Evolutionary conservation across 768 basidiomycete species (phyloP).

Genomic region (Auricularia sp.): DNA sequence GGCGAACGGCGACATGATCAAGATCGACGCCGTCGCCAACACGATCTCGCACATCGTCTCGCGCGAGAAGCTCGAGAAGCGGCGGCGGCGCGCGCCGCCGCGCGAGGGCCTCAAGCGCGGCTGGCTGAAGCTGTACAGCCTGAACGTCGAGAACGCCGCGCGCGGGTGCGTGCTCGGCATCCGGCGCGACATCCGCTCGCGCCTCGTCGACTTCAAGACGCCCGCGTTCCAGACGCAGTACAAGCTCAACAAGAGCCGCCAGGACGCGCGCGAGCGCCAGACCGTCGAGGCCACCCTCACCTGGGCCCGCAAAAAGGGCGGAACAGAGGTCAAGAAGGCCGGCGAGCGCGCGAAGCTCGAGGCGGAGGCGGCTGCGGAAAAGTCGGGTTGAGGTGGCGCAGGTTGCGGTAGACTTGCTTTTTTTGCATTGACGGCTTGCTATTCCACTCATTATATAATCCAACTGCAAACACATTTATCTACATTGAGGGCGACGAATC

Average conservation of each 20-base stretch:
- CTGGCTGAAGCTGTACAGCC: background rate
- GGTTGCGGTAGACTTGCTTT: background rate
- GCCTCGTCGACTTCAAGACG: background rate
- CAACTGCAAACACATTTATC: too few species aligned
- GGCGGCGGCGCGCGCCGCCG: conserved; percentile 18
- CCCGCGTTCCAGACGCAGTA: background rate
- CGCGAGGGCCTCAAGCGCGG: background rate
- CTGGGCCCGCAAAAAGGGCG: background rate
- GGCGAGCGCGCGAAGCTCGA: background rate
- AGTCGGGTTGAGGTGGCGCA: background rate
- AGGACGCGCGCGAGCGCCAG: background rate
- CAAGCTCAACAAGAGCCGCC: background rate
- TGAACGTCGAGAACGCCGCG: background rate
- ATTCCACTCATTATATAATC: too few species aligned
- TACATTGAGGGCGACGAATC: too few species aligned
- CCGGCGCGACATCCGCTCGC: background rate
- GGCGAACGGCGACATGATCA: conserved; percentile 75
- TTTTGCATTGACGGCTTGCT: too few species aligned
- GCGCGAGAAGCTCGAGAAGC: conserved; percentile 64
- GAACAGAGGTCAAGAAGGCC: background rate
- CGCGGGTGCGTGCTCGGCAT: background rate
- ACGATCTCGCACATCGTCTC: conserved; percentile 69
- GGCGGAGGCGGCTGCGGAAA: background rate
- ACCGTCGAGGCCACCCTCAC: background rate
- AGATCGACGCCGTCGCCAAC: conserved; percentile 83